Evolutionary conservation across 768 basidiomycete species (phyloP).

Genomic region (Sutorius australiensis): DNA sequence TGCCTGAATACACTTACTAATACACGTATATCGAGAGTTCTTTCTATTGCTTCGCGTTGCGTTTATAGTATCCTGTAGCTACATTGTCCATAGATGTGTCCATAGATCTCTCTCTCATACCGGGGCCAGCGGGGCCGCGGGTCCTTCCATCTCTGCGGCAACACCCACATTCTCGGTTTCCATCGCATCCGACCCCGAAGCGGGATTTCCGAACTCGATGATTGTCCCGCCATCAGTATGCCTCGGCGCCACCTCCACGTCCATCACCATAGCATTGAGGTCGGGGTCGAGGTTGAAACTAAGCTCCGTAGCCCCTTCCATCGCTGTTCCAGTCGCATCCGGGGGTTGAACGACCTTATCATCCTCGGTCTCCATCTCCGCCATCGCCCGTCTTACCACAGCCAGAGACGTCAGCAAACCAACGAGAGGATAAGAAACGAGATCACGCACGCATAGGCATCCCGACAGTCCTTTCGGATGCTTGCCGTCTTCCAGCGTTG

Average conservation of each 20-base stretch:
- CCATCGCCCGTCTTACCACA: conserved; percentile 36
- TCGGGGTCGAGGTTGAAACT: too few relatives aligned
- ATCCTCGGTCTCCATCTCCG: conserved; percentile 45
- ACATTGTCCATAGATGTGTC: neutral
- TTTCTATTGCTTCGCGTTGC: neutral
- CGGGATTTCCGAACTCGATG: too few relatives aligned
- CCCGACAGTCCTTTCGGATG: conserved; percentile 52
- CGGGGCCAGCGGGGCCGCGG: conserved; percentile 4
- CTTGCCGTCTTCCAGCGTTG: conserved; percentile 59
- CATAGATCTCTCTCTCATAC: conserved; percentile 14
- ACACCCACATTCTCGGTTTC: neutral
- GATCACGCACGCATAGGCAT: conserved; percentile 56
- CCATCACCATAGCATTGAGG: neutral
- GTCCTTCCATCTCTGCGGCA: neutral
- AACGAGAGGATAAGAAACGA: neutral
- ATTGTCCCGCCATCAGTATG: neutral
- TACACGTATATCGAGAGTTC: too few relatives aligned
- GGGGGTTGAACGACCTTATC: conserved; percentile 9
- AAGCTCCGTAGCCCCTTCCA: conserved; percentile 4
- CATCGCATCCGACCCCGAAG: neutral
- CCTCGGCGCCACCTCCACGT: neutral
- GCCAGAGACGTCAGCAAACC: neutral
- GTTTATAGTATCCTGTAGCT: neutral
- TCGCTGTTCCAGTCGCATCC: conserved; percentile 3
- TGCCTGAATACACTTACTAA: too few relatives aligned